Evolutionary conservation across 2,329 filamentous ascomycete species (phyloP).

Genomic region (Exophiala calicioides): DNA sequence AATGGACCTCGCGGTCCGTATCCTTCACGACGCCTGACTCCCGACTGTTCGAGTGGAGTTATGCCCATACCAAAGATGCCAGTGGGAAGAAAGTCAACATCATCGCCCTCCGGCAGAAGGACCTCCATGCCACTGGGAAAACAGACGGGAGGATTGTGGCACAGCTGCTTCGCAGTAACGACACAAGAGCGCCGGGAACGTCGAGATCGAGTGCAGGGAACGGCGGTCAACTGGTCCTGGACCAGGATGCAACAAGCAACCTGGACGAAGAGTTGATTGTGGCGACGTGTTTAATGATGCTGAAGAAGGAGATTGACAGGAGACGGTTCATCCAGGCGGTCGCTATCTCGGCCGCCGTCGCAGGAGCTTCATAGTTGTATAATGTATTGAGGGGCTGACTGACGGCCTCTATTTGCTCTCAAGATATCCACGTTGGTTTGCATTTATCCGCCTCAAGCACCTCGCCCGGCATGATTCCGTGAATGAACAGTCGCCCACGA

Average conservation of each 20-base stretch:
- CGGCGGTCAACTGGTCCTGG: constrained; percentile 54
- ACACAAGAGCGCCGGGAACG: constrained; percentile 44
- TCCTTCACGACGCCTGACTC: constrained; percentile 52
- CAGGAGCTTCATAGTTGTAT: background rate
- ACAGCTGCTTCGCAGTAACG: constrained; percentile 41
- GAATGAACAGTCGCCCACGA: background rate
- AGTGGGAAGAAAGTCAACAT: constrained; percentile 34
- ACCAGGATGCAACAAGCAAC: constrained; percentile 42
- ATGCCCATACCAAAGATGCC: constrained; percentile 48
- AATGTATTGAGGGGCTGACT: too few relatives aligned
- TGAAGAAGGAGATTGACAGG: constrained; percentile 67
- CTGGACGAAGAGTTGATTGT: constrained; percentile 55
- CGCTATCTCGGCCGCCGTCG: constrained; percentile 25
- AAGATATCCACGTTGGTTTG: background rate
- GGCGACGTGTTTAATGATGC: constrained; percentile 60
- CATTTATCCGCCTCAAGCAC: background rate
- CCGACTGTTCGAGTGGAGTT: constrained; percentile 57
- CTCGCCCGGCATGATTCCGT: background rate
- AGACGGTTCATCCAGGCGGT: constrained; percentile 55
- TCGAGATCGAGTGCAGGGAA: constrained; percentile 42
- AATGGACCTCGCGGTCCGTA: constrained; percentile 51
- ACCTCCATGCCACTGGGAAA: constrained; percentile 15
- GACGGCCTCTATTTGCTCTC: background rate
- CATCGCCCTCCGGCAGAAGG: constrained; percentile 31
- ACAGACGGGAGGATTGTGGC: constrained; percentile 36